Conservation (phyloP, 2,329 filamentous ascomycete species). For the Orbilia quercus region DNA sequence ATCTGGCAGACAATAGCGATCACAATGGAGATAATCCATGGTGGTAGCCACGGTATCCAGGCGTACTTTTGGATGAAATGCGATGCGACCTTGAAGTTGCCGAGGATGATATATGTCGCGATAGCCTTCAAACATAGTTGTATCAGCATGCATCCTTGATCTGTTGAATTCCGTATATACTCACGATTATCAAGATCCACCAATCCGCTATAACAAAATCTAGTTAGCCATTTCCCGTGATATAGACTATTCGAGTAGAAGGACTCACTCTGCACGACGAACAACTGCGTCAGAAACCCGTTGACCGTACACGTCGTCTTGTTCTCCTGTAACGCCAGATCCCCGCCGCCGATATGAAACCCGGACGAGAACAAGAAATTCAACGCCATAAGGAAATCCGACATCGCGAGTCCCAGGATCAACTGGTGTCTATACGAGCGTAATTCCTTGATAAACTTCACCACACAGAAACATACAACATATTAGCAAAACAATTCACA, state of each 20-base stretch:
- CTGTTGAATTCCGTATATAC: not conserved
- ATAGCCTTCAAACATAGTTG: constrained; percentile 57
- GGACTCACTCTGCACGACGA: constrained; percentile 64
- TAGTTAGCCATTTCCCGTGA: not conserved
- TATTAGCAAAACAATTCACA: constrained; percentile 1
- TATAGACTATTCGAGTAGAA: not conserved
- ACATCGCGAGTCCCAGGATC: constrained; percentile 64
- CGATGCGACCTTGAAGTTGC: constrained; percentile 62
- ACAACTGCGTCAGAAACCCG: constrained; percentile 65
- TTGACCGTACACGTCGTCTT: constrained; percentile 64
- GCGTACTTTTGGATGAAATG: constrained; percentile 63
- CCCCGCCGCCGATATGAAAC: constrained; percentile 61
- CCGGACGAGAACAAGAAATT: constrained; percentile 64
- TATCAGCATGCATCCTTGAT: not conserved
- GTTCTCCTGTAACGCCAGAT: constrained; percentile 60
- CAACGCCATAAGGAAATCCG: constrained; percentile 64
- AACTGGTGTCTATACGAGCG: constrained; percentile 64
- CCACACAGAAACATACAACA: not conserved
- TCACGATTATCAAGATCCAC: constrained; percentile 64
- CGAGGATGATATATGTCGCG: constrained; percentile 64
- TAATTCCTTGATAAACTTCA: constrained; percentile 63
- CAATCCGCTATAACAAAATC: constrained; percentile 62
- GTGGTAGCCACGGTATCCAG: constrained; percentile 62
- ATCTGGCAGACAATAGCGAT: constrained; percentile 62
- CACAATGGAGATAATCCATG: constrained; percentile 63